These are phyloP conservation scores for Verticillium klebahnii DNA, from an alignment of 2,329 filamentous ascomycete genomes.

Conservation along the genomic window DNA sequence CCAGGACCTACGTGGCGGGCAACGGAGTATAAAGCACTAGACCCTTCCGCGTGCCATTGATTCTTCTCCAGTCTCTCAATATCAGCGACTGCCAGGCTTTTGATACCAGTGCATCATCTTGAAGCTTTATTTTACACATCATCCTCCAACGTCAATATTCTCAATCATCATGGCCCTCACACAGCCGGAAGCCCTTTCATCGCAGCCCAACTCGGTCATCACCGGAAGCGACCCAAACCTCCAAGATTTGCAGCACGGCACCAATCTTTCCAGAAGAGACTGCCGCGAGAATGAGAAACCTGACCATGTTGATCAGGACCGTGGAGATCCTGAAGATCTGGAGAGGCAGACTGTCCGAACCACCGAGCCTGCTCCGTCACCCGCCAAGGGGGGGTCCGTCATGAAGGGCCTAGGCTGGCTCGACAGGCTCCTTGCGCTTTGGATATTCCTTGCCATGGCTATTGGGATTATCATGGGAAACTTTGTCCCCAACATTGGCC, in stretches of 20 bases:
- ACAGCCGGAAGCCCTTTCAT: background rate
- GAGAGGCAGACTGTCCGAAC: background rate
- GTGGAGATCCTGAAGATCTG: background rate
- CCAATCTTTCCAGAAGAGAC: background rate
- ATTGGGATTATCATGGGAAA: constrained; percentile 68
- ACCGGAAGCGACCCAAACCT: background rate
- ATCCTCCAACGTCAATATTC: background rate
- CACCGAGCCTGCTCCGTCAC: background rate
- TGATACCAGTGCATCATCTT: background rate
- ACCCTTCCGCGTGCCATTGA: no score
- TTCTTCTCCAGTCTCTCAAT: no score
- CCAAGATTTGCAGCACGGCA: background rate
- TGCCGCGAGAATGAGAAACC: background rate
- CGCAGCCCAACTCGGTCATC: background rate
- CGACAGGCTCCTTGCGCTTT: constrained; percentile 54
- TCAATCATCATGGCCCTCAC: background rate
- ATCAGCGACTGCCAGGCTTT: no score
- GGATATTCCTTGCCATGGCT: constrained; percentile 71
- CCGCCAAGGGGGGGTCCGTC: constrained; percentile 22
- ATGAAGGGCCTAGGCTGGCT: constrained; percentile 47
- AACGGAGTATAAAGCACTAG: no score
- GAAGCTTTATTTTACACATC: background rate
- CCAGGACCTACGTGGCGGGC: no score
- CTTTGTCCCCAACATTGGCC: constrained; percentile 54
- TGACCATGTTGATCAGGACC: background rate